phyloP scores from a whole-genome alignment of 2,329 filamentous ascomycete species.

The Chaetomiaceae sp. region DNA sequence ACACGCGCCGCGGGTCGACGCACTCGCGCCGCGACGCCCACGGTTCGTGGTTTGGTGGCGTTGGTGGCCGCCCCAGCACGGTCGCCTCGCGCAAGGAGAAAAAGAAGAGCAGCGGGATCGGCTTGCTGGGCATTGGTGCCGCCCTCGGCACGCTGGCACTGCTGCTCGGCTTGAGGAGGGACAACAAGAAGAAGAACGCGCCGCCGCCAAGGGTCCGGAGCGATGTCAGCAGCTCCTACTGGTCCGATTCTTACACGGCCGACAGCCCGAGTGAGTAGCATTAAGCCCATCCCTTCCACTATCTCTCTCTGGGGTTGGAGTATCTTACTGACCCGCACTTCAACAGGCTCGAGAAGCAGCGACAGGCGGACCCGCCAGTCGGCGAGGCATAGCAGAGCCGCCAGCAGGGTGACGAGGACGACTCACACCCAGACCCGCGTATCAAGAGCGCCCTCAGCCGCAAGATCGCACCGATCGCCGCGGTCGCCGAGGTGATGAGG shows the following conservation, averaged over 20 bases:
- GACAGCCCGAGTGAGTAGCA: conserved; percentile 46
- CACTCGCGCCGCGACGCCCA: conserved; percentile 47
- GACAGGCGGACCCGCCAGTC: conserved; percentile 24
- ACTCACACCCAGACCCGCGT: conserved; percentile 24
- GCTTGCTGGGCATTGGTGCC: conserved; percentile 49
- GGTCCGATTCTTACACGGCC: conserved; percentile 46
- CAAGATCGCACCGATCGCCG: conserved; percentile 12
- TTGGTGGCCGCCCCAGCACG: conserved; percentile 39
- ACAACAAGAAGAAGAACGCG: conserved; percentile 41
- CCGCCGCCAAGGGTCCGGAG: conserved; percentile 37
- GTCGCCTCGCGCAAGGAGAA: conserved; percentile 42
- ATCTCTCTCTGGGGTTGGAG: neutral
- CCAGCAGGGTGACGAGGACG: conserved; percentile 25
- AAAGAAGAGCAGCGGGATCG: conserved; percentile 46
- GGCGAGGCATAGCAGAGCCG: conserved; percentile 19
- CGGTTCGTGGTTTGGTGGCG: conserved; percentile 51
- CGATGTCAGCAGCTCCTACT: conserved; percentile 44
- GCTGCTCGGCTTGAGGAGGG: conserved; percentile 47
- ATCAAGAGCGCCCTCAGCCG: conserved; percentile 23
- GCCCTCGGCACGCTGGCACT: conserved; percentile 46
- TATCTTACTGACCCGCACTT: neutral
- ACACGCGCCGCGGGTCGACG: conserved; percentile 33
- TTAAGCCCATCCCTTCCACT: neutral
- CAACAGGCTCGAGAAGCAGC: conserved; percentile 36
- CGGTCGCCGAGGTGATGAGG: conserved; percentile 14